Evolutionary conservation across 2,329 filamentous ascomycete species (phyloP), one percentile per base, ranked within the genome.

Genomic region (Cladophialophora bantiana): DNA sequence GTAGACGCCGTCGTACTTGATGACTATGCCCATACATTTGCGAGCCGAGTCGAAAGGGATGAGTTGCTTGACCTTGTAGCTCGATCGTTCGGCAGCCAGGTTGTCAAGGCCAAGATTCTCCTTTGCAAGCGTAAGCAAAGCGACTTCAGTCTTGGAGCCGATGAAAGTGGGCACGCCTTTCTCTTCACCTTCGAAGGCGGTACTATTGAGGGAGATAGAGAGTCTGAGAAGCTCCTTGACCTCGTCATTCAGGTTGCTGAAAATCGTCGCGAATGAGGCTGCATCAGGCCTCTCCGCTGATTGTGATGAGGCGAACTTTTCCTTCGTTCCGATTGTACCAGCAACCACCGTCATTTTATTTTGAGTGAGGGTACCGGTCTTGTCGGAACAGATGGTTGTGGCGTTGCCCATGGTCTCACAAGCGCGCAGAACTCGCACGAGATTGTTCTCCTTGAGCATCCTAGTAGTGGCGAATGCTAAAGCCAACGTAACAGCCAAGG

Each of bases 371-470:
- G 90, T 92, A 58, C 90, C 90, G 1, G 90, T 92, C 78, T 92
- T 92, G 77, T 92, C 91, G 3, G 91, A 93, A 78, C 91, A 94
- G 40, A 94, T 89, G 0, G 90, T 90, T 0, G 89, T 91, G 6
- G 90, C 90, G 74, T 92, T 93, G 60, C 90, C 90, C 90, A 93
- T 93, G 54, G 91, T 91, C 77, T 93, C 90, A 73, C 90, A 93
- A 26, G 90, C 89, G 74, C 91, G 90, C 64, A 93, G 83, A 65
- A 92, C 89, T 40, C 90, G 88, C 53, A 93, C 90, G 66, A 93
- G 79, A 73, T 93, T 93, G 79, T 91, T 90, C 77, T 93, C 90
- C 72, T 87, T 90, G 66, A 92, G 79, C 90, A 93, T 93, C 63
- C 89, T 86, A 10, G 88, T 91, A 0, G 90, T 93, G 4, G 90